Evolutionary conservation across 306 rosid species (phyloP).

Genomic region (Macrotyloma uniflorum): DNA sequence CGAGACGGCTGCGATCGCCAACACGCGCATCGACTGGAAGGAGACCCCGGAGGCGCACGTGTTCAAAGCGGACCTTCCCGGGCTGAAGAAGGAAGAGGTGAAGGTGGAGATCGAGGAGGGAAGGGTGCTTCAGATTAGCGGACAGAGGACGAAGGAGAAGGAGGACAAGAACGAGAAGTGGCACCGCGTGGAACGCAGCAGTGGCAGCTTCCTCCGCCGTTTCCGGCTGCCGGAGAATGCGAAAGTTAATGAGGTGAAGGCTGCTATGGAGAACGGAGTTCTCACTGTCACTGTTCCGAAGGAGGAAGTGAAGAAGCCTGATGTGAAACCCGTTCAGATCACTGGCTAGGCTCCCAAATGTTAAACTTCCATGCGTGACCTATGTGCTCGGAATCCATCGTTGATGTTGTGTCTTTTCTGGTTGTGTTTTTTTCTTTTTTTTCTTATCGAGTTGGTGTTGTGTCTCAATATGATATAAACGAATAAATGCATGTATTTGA

Average conservation of each 20-base stretch:
- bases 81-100: slow-evolving; percentile 50
- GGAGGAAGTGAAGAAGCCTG: slow-evolving; percentile 39
- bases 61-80: slow-evolving; percentile 46
- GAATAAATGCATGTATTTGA: background rate
- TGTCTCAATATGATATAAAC: background rate
- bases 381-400: background rate
- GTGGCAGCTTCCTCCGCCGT: slow-evolving; percentile 43
- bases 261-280: slow-evolving; percentile 45
- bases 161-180: slow-evolving; percentile 47
- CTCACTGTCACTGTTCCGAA: slow-evolving; percentile 48
- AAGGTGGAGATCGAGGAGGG: slow-evolving; percentile 49
- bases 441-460: too few species aligned
- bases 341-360: slow-evolving; percentile 6
- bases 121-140: slow-evolving; percentile 42
- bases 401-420: too few species aligned
- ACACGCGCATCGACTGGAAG: slow-evolving; percentile 49
- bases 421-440: too few species aligned
- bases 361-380: too few species aligned
- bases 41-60: slow-evolving; percentile 50
- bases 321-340: slow-evolving; percentile 42
- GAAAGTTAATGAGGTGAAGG: slow-evolving; percentile 39
- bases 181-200: slow-evolving; percentile 50
- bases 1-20: slow-evolving; percentile 11
- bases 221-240: slow-evolving; percentile 53
- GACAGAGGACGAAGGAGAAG: slow-evolving; percentile 45